Evolutionary conservation across 1,284 basidiomycete genomes (phyloP), one percentile per base, ranked within the genome.

Genomic region (Fistulina hepatica): DNA sequence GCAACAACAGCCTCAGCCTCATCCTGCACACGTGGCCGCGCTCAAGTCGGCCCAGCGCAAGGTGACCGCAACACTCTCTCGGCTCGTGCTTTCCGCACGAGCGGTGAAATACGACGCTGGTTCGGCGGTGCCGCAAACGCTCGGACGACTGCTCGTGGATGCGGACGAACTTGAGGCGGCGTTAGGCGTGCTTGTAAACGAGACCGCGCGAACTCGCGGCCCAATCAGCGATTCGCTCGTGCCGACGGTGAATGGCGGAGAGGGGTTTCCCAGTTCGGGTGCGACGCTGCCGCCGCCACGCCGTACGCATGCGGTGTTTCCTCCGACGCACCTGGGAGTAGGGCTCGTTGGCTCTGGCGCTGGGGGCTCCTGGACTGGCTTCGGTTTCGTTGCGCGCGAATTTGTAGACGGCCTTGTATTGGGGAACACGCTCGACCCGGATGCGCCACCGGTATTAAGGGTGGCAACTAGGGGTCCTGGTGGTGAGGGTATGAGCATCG

Each of bases 91-190:
- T 2, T 83, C 81, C 6, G 78, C 81, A 17, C 71, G 82, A 33
- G 81, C 81, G 1, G 75, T 83, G 60, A 73, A 80, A 49, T 84
- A 82, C 44, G 79, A 84, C 51, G 28, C 28, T 9, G 74, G 73
- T 13, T 66, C 71, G 2, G 65, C 72, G 15, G 54, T 69, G 12
- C 58, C 66, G 10, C 79, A 85, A 44, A 77, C 78, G n/a, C 66
- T 76, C 2, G 72, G 69, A 44, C 72, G 81, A 23, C 81, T 86
- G 43, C 77, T 82, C 48, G 68, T 71, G 5, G 84, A 88, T 49
- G 81, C 84, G 1, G 71, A 76, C 37, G 86, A 90, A 44, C 67
- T 91, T 8, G 79, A 84, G 45, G 69, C 76, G 26, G 81, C 81
- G 0, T 71, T 91, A 5, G 57, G 73, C 26, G 67, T 72, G 1